Percentiles rank a stretch among this genome's conserved stretches.
These are phyloP conservation scores for Chlamydomonas incerta DNA, from an alignment of 139 green algal genomes.

Conservation along the genomic window DNA sequence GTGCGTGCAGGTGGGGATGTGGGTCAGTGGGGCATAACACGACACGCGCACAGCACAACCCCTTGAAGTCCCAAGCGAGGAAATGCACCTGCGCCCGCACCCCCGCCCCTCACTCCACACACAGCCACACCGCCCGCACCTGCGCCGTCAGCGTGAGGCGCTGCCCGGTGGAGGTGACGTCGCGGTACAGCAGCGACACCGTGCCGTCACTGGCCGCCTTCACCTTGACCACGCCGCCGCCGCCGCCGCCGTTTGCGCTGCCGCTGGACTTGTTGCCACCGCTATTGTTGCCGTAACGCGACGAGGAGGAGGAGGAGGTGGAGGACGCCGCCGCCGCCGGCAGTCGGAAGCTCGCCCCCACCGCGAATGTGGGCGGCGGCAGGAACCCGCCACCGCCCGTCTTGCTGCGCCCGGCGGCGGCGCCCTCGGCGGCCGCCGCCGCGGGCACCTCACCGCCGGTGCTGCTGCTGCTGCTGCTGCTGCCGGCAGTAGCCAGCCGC, in stretches of 20 bases:
- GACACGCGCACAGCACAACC: too few species aligned
- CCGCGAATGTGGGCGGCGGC: not conserved
- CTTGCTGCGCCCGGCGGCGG: too few species aligned
- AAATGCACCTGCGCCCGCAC: not conserved
- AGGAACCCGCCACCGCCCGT: too few species aligned
- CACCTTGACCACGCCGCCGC: conserved; percentile 3
- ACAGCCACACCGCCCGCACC: too few species aligned
- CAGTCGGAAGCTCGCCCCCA: not conserved
- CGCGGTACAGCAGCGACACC: conserved; percentile 9
- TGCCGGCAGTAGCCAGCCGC: too few species aligned
- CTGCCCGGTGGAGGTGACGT: conserved; percentile 5
- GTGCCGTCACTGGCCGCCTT: not conserved
- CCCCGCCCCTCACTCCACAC: not conserved
- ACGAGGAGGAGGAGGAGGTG: not conserved
- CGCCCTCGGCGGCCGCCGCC: not conserved
- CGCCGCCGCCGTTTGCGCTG: not conserved
- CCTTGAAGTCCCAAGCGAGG: not conserved
- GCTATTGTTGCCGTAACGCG: too few species aligned
- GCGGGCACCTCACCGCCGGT: not conserved
- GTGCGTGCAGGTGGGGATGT: too few species aligned
- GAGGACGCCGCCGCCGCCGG: not conserved
- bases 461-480: too few species aligned
- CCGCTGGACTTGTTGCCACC: not conserved
- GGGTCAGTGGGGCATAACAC: too few species aligned
- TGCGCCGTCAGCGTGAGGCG: conserved; percentile 20